Evolutionary conservation across 2,329 filamentous ascomycete species (phyloP).

Genomic region (Ophiostoma ulmi): DNA sequence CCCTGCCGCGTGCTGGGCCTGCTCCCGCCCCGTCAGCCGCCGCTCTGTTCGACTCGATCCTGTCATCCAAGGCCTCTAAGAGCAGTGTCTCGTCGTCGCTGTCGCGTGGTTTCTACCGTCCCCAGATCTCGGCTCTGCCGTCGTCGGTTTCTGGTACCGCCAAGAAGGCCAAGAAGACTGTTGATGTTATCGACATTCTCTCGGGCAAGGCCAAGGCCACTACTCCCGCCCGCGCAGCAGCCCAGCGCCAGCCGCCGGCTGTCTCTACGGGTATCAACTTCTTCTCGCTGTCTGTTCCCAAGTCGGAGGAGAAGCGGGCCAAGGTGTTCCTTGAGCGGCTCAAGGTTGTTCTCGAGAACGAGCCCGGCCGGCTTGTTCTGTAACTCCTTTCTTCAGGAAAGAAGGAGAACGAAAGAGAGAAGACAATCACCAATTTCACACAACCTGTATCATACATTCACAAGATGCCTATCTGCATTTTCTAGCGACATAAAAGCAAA

Average conservation of each 20-base stretch:
- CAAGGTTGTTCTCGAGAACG: conserved; percentile 74
- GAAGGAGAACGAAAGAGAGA: background rate
- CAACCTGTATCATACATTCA: conserved; percentile 2
- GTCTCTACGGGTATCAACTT: conserved; percentile 61
- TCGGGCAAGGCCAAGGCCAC: conserved; percentile 24
- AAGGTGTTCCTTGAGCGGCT: conserved; percentile 77
- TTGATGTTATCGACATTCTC: conserved; percentile 75
- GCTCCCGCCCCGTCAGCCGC: conserved; percentile 62
- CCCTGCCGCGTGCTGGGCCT: conserved; percentile 61
- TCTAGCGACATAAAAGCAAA: conserved; percentile 7
- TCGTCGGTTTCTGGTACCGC: conserved; percentile 33
- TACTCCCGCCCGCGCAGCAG: conserved; percentile 15
- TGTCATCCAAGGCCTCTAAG: conserved; percentile 52
- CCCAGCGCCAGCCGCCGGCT: conserved; percentile 34
- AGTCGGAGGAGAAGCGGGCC: conserved; percentile 75
- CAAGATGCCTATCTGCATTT: background rate
- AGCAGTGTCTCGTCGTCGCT: conserved; percentile 23
- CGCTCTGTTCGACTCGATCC: conserved; percentile 83
- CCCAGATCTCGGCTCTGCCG: conserved; percentile 61
- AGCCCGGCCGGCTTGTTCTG: conserved; percentile 69
- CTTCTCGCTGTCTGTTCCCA: conserved; percentile 75
- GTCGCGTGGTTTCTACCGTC: conserved; percentile 61
- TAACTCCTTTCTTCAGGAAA: conserved; percentile 32
- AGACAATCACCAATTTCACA: background rate
- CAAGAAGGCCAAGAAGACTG: conserved; percentile 25